Evolutionary conservation across 106 monocot genomes (phyloP), one percentile per base, ranked within the genome.

Genomic region (Dactylorhiza incarnata): DNA sequence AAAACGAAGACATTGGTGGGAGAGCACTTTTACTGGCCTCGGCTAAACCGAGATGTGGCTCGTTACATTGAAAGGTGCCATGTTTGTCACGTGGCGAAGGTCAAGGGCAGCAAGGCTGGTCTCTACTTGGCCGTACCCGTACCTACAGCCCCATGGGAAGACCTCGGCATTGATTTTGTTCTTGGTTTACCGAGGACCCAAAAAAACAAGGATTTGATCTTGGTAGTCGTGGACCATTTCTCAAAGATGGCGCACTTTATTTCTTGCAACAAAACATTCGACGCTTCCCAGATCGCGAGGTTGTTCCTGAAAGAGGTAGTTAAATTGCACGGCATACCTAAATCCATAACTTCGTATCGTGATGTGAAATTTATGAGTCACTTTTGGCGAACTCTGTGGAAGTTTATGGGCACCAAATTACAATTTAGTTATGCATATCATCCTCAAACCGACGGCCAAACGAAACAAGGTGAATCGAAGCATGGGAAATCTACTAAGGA

Each of bases 211-310:
- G 75, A 75, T 62, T 75, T 5, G 0, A 10, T 75, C 6, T 45
- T 61, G 58, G 75, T 75, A 2, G 45, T 75, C 16, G 61, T 59
- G 3, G 75, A 75, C 16, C 14, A 8, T 17, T 75, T 61, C 20
- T 75, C 45, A 44, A 75, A 62, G 29, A 74, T 74, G 53, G 53
- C 25, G 12, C 74, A 74, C 16, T 74, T 74, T 74, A 53, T 74
- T 1, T 6, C 74, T 11, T 54, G 54, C 26, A 20, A 22, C 51
- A 54, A 55, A 16, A 74, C 25, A 0, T 37, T 54, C 3, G 53
- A 74, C 43, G 74, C 74, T 26, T 5, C 19, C 4, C 65, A 65
- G 3, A 11, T 65, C 10, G 65, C 11, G 7, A 8, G 9, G n/a
- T 65, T 65, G 23, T 65, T 14, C 10, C 14, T 65, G 20, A 44